These are phyloP conservation scores for Torulaspora indica DNA, from an alignment of 805 yeast genomes.

Conservation along the genomic window DNA sequence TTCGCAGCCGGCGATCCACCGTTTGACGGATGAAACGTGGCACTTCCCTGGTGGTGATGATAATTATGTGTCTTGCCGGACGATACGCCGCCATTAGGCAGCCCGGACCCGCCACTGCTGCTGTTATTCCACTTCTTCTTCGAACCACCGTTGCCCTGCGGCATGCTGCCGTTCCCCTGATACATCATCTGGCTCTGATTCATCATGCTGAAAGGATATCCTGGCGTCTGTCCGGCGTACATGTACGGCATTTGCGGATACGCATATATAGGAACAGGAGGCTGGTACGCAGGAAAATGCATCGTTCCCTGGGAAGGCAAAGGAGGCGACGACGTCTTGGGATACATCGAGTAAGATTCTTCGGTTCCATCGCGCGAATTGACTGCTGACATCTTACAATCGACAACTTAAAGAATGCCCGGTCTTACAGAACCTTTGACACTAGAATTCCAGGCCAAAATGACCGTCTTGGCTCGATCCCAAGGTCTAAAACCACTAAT, in stretches of 20 bases:
- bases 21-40: constrained; percentile 13
- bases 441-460: background rate
- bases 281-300: constrained; percentile 30
- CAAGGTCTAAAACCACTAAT: background rate
- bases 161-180: constrained; percentile 16
- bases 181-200: constrained; percentile 30
- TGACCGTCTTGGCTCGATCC: background rate
- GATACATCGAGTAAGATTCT: constrained; percentile 36
- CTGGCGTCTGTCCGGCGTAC: constrained; percentile 29
- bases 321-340: constrained; percentile 33
- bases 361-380: constrained; percentile 21
- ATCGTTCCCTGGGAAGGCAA: constrained; percentile 30
- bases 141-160: constrained; percentile 11
- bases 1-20: constrained; percentile 6
- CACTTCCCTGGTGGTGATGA: constrained; percentile 17
- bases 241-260: constrained; percentile 30
- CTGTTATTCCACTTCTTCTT: constrained; percentile 28
- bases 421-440: background rate
- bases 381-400: constrained; percentile 13
- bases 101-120: constrained; percentile 5
- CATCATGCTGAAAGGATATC: constrained; percentile 30
- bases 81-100: constrained; percentile 9
- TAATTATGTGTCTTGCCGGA: constrained; percentile 16
- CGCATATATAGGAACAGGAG: constrained; percentile 30
- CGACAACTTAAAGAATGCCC: background rate